Evolutionary conservation across 225 moss, liverwort and hornwort species (phyloP).

Genomic region (Thuidium tamariscinum): DNA sequence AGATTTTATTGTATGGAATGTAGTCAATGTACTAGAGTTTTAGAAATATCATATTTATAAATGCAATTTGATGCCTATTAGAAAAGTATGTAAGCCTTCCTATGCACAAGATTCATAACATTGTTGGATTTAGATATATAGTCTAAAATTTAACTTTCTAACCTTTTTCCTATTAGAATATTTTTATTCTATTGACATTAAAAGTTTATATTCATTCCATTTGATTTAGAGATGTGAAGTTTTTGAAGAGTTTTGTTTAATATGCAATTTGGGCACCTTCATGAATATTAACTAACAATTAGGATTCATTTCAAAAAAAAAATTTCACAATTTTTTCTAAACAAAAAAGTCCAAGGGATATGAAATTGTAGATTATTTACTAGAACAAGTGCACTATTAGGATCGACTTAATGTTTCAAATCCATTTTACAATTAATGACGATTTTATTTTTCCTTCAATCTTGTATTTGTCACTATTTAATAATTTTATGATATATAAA

Average conservation of each 20-base stretch:
- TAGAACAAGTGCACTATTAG: fast-evolving
- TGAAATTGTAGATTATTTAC: neutral
- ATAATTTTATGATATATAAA: too few species aligned
- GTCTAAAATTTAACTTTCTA: too few species aligned
- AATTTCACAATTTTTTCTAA: neutral
- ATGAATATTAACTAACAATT: neutral
- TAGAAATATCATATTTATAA: neutral
- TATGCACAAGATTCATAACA: too few species aligned
- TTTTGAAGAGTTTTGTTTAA: neutral
- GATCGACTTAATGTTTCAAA: neutral
- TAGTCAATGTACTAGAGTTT: neutral
- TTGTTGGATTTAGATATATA: too few species aligned
- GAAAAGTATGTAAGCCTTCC: too few species aligned
- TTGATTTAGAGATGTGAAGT: neutral
- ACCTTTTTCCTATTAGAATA: too few species aligned
- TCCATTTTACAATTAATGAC: neutral
- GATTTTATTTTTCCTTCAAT: too few species aligned
- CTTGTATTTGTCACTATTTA: too few species aligned
- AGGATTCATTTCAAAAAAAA: neutral
- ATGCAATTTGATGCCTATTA: neutral
- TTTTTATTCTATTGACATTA: too few species aligned
- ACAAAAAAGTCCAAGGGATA: neutral
- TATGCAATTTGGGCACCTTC: neutral
- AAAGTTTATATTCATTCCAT: neutral
- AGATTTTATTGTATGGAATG: too few species aligned